These are phyloP conservation scores for Sporobolus alterniflorus DNA, from an alignment of 202 grass and related monocot species.

Conservation along the genomic window DNA sequence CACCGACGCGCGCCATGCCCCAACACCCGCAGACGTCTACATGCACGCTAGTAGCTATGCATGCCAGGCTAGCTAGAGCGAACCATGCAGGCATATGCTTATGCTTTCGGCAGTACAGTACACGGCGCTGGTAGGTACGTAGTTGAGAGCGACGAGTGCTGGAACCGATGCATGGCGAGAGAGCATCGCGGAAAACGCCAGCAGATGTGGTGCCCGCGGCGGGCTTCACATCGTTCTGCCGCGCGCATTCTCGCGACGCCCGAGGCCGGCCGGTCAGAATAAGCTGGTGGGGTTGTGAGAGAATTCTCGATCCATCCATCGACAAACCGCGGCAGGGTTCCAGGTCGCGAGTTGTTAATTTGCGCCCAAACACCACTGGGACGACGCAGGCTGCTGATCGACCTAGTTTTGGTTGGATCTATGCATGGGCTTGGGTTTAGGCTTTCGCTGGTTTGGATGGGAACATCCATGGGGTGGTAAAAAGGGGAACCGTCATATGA, in stretches of 20 bases:
- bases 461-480: slow-evolving; percentile 14
- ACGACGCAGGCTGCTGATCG: too few species aligned
- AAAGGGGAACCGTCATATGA: not conserved
- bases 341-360: not conserved
- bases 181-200: slow-evolving; percentile 30
- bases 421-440: slow-evolving; percentile 4
- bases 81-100: not conserved
- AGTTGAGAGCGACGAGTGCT: slow-evolving; percentile 32
- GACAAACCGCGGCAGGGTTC: too few species aligned
- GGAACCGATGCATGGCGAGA: not conserved
- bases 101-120: not conserved
- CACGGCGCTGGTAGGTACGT: not conserved
- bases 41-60: not conserved
- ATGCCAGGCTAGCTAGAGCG: not conserved
- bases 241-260: not conserved
- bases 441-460: not conserved
- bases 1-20: not conserved
- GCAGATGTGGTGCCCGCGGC: not conserved
- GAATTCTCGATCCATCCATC: not conserved
- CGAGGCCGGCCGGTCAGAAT: not conserved
- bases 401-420: slow-evolving; percentile 4
- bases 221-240: slow-evolving; percentile 7
- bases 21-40: not conserved
- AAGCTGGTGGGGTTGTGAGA: too few species aligned
- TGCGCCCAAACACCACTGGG: too few species aligned